Conservation (phyloP, 2,329 filamentous ascomycete genomes). For the Diaporthe ampelina region DNA sequence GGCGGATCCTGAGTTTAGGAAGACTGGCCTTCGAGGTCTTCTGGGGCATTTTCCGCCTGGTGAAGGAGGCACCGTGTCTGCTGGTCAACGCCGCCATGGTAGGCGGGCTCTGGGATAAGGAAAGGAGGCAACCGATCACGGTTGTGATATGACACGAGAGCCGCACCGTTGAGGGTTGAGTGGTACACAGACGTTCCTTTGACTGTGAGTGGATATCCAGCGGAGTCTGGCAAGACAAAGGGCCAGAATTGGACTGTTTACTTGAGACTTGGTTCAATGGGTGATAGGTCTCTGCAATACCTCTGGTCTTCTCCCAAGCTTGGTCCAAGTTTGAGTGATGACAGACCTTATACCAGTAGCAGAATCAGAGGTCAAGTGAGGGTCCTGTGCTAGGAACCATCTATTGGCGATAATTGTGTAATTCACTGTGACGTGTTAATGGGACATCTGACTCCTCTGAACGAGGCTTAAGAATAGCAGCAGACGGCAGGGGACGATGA, state of each 20-base stretch:
- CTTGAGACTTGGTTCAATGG: not conserved
- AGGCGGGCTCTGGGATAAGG: constrained; percentile 22
- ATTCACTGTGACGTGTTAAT: not conserved
- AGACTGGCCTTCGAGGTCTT: constrained; percentile 11
- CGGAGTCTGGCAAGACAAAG: not conserved
- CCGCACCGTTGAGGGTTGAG: not conserved
- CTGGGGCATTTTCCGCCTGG: not conserved
- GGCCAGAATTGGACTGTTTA: not conserved
- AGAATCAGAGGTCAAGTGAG: not conserved
- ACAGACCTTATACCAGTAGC: not conserved
- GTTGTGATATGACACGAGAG: constrained; percentile 11
- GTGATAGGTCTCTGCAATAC: not conserved
- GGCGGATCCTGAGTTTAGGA: not conserved
- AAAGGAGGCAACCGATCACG: not conserved
- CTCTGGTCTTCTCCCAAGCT: not conserved
- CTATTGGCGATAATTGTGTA: not conserved
- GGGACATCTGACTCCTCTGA: not conserved
- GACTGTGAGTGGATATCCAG: no score
- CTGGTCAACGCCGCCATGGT: constrained; percentile 20
- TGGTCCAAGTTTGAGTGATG: not conserved
- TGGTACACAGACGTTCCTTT: not conserved
- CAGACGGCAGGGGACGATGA: not conserved
- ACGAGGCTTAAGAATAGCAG: constrained; percentile 12
- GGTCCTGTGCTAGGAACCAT: no score
- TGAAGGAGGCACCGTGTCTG: not conserved